phyloP scores from a whole-genome alignment of 176 grass and related monocot genomes.

The Oryza glumipatula region DNA sequence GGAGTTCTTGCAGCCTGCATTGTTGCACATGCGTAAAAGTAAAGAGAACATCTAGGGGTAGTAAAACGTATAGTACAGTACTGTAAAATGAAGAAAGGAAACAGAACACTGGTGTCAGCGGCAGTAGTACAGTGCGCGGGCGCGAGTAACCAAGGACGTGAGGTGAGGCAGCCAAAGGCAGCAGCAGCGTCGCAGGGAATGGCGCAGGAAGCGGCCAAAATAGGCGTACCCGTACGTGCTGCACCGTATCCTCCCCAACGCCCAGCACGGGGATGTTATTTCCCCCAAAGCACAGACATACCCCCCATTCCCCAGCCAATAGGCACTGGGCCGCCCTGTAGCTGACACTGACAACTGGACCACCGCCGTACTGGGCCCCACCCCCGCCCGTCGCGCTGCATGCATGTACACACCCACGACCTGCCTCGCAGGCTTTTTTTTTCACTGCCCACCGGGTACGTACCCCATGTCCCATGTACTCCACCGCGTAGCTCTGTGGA shows the following conservation, averaged over 20 bases:
- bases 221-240: constrained; percentile 43
- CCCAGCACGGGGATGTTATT: constrained; percentile 49
- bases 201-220: constrained; percentile 19
- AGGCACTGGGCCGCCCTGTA: not conserved
- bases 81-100: not conserved
- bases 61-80: not conserved
- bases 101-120: not conserved
- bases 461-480: too few relatives aligned
- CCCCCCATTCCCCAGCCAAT: constrained; percentile 56
- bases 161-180: not conserved
- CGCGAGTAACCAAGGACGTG: not conserved
- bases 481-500: fast-evolving
- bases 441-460: not conserved
- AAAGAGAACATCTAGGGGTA: not conserved
- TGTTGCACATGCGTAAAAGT: not conserved
- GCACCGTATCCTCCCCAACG: constrained; percentile 23
- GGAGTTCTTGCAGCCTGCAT: not conserved
- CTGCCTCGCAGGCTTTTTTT: constrained; percentile 12
- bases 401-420: constrained; percentile 30
- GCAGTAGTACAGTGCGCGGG: not conserved
- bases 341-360: constrained; percentile 47
- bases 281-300: constrained; percentile 57
- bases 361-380: not conserved
- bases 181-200: constrained; percentile 19
- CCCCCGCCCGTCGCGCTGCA: not conserved